phyloP scores from a whole-genome alignment of 371 early-diverging fungal genomes.

The Mortierella sp. region DNA sequence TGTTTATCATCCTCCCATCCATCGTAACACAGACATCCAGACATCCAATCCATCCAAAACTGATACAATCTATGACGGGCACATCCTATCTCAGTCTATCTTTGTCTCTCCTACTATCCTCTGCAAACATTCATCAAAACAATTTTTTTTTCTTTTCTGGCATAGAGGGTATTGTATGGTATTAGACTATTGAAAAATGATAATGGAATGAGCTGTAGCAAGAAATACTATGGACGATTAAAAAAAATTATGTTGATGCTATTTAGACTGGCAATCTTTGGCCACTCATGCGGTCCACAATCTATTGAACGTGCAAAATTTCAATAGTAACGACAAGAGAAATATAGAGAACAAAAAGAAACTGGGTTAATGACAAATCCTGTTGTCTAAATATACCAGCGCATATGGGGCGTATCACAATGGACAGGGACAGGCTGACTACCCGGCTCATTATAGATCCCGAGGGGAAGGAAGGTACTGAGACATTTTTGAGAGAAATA shows the following conservation, averaged over 20 bases:
- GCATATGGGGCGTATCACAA: not conserved
- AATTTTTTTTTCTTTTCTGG: not conserved
- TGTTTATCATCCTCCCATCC: not conserved
- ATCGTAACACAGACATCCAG: conserved; percentile 5
- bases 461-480: conserved; percentile 38
- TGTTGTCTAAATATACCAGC: not conserved
- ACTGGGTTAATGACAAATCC: not conserved
- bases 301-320: conserved; percentile 14
- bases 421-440: not conserved
- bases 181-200: not conserved
- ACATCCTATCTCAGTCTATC: no score
- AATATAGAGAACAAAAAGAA: not conserved
- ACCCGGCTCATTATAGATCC: conserved; percentile 15
- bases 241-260: not conserved
- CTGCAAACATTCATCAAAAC: no score
- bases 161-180: no score
- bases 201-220: not conserved
- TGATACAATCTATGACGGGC: no score
- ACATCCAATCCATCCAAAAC: not conserved
- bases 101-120: no score
- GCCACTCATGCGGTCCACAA: conserved; percentile 49
- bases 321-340: not conserved
- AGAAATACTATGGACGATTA: not conserved
- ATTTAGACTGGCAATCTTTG: conserved; percentile 46
- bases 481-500: not conserved